Evolutionary conservation across 2,329 filamentous ascomycete genomes (phyloP).

Genomic region (Pseudophaeomoniella oleicola): DNA sequence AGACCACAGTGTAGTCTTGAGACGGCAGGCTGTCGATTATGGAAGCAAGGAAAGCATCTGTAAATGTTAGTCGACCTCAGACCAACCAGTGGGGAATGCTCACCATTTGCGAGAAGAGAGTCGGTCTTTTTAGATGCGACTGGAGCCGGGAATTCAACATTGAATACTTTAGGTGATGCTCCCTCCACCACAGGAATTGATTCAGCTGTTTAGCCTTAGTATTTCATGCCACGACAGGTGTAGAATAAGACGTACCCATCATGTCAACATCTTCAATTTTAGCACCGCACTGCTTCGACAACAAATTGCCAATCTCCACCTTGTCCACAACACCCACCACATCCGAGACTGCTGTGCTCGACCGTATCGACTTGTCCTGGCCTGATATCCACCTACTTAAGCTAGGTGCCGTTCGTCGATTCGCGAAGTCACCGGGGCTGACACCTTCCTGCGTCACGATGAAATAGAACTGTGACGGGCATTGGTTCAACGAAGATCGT

Average conservation of each 20-base stretch:
- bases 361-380: conserved; percentile 37
- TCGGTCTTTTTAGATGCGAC: conserved; percentile 5
- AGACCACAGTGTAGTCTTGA: conserved; percentile 58
- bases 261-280: conserved; percentile 11
- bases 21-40: conserved; percentile 32
- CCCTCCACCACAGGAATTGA: not conserved
- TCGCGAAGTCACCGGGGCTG: conserved; percentile 52
- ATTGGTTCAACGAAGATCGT: conserved; percentile 39
- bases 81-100: not conserved
- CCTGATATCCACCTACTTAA: conserved; percentile 36
- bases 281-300: conserved; percentile 34
- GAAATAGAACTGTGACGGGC: conserved; percentile 63
- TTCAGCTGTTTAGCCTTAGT: too few species aligned
- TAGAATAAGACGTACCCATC: not conserved
- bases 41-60: conserved; percentile 32
- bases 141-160: conserved; percentile 28
- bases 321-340: conserved; percentile 35
- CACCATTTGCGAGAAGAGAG: conserved; percentile 2
- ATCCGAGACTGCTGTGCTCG: conserved; percentile 35
- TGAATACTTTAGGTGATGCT: conserved; percentile 24
- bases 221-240: too few species aligned
- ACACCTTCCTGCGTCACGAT: conserved; percentile 65
- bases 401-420: conserved; percentile 36
- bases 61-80: not conserved
- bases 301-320: conserved; percentile 22